These are phyloP conservation scores for Nemania abortiva DNA, from an alignment of 2,329 filamentous ascomycete genomes.

Conservation along the genomic window DNA sequence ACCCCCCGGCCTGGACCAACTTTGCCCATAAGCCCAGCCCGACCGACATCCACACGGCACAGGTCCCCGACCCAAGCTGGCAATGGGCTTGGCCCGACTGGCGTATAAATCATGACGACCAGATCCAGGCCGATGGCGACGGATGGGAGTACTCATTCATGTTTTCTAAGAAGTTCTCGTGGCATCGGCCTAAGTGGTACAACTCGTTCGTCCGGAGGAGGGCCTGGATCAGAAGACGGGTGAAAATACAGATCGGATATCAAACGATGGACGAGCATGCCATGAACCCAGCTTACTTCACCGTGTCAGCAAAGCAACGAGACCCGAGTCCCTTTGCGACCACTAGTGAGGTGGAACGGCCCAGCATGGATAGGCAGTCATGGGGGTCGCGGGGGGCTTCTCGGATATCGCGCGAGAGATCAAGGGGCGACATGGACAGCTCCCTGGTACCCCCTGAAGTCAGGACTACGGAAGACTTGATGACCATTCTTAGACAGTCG, in stretches of 20 bases:
- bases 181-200: conserved; percentile 94
- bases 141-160: conserved; percentile 98
- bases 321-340: conserved; percentile 56
- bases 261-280: conserved; percentile 69
- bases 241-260: conserved; percentile 67
- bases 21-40: conserved; percentile 69
- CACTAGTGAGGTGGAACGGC: conserved; percentile 53
- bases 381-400: conserved; percentile 51
- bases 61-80: conserved; percentile 95
- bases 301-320: conserved; percentile 68
- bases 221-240: conserved; percentile 86
- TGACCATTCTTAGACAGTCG: conserved; percentile 74
- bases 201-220: conserved; percentile 93
- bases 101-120: conserved; percentile 77
- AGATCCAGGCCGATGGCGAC: conserved; percentile 78
- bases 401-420: conserved; percentile 52
- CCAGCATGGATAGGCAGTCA: conserved; percentile 45
- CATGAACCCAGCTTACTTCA: conserved; percentile 83
- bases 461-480: conserved; percentile 74
- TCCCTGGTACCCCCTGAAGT: conserved; percentile 62
- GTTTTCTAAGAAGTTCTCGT: conserved; percentile 79
- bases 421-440: conserved; percentile 51
- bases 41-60: conserved; percentile 82
- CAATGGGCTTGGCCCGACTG: conserved; percentile 83
- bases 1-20: conserved; percentile 90